Base-by-base conservation (phyloP, 1,284 basidiomycete genomes). In the Microbotryomycetes sp. region DNA sequence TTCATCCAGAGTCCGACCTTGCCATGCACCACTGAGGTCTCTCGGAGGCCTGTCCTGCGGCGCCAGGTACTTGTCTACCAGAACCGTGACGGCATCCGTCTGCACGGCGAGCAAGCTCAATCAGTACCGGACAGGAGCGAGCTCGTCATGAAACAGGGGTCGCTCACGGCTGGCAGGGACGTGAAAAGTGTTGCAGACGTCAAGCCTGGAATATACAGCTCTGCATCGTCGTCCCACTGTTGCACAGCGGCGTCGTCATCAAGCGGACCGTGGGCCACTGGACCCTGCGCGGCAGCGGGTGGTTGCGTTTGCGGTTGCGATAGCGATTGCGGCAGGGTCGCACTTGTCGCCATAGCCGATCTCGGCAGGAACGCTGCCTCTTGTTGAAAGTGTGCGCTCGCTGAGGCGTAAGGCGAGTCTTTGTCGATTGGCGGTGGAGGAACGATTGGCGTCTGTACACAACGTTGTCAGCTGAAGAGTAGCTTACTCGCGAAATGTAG, bases 11-110 rank as follows among this genome's bases (percentile, higher is more conserved):
- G 88, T 86, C 62, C 76, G 80, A 31, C 80, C 79, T 62, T 83
- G 79, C 82, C 86, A 88, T 51, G 87, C 84, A 63, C 87, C 88
- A 26, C 79, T 80, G 32, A 86, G 70, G 72, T 89, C 87, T 74
- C 88, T 81, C 54, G 76, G 76, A 26, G 88, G 88, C 16, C 88
- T 80, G 71, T 80, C 80, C 73, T 88, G 85, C 72, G 84, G 82
- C 50, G 81, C 78, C 72, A 89, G 84, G 78, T 89, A 86, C 82
- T 88, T 59, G 19, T 61, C 63, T 30, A 64, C 51, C 15, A 64
- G 31, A 4, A 45, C 22, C 0, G 59, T 46, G 12, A 64, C 36
- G 3, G 42, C 22, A 28, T 64, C 63, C 16, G 28, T 26, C 63
- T 64, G 53, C 22, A 28, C 36, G 19, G 36, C 36, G 36, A 42